phyloP scores from a whole-genome alignment of 2,329 filamentous ascomycete species.

The Ophiocordyceps camponoti-leonardi region DNA sequence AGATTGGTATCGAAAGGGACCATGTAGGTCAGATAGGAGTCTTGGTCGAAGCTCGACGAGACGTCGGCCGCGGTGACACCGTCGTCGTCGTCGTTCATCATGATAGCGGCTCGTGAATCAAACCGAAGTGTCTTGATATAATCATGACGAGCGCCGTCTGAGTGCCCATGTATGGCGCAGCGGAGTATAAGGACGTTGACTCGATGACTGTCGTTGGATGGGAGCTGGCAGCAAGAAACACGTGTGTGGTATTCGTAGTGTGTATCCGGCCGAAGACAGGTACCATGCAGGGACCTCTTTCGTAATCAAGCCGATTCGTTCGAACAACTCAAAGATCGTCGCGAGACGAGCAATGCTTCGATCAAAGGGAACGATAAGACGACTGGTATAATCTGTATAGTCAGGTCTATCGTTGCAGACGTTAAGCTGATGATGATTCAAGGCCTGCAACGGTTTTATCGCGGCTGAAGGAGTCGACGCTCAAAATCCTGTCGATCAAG shows the following conservation, averaged over 20 bases:
- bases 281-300: background rate
- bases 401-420: too few relatives aligned
- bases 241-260: too few relatives aligned
- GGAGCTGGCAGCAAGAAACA: background rate
- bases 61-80: slow-evolving; percentile 6
- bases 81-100: slow-evolving; percentile 6
- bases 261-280: too few relatives aligned
- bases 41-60: slow-evolving; percentile 29
- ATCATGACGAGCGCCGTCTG: background rate
- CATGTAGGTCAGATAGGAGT: slow-evolving; percentile 42
- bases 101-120: background rate
- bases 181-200: too few relatives aligned
- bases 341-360: too few relatives aligned
- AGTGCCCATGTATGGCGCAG: too few relatives aligned
- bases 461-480: too few relatives aligned
- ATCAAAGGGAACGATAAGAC: too few relatives aligned
- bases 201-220: background rate
- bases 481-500: background rate
- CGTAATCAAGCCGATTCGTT: background rate
- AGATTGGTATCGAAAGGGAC: slow-evolving; percentile 39
- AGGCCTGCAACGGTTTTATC: too few relatives aligned
- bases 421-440: too few relatives aligned
- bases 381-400: too few relatives aligned
- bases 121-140: background rate
- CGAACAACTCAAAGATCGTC: background rate